Evolutionary conservation across 2,329 filamentous ascomycete genomes (phyloP), one percentile per base, ranked within the genome.

Genomic region (Trichoderma harzianum): DNA sequence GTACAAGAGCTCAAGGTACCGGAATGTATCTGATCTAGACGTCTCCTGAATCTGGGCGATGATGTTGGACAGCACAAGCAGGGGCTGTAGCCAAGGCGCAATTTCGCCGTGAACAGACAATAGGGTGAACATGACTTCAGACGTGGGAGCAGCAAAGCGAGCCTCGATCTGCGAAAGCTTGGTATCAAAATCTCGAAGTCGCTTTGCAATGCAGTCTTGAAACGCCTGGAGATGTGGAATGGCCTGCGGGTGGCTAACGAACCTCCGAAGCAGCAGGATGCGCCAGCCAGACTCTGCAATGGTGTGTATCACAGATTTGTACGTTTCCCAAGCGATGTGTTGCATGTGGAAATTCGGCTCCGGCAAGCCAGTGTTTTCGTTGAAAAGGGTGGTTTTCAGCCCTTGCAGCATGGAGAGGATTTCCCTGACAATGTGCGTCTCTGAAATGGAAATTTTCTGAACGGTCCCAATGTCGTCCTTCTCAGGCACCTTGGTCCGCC

Each of bases 331-430:
- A 0, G 85, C 84, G 12, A 88, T 79, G 71, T 86, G 82, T 0
- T 80, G 77, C 30, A 89, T 82, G 70, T 88, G 84, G 69, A 84
- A 88, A 1, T 76, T 76, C 5, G 81, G 76, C 2, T 81, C 78
- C 0, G 69, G 84, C 83, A 7, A 78, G 74, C 16, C 82, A 83
- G 63, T 84, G 77, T 4, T 75, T 26, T 72, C 63, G 70, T 82
- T 83, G 76, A 95, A 97, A 1, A 97, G 78, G 2, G 90, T 91
- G 3, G 92, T 95, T 7, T 90, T 87, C 5, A 96, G 83, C 0
- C 95, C 95, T 69, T 90, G 88, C 0, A 98, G 86, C 93, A 98
- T 97, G 76, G 93, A 95, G 0, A 98, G 84, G 0, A 90, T 88
- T 69, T 98, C 94, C 62, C 94, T 89, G 30, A 95, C 83, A 12